Base-by-base conservation (phyloP, 345 rosid species). In the Euphorbia tirucalli region DNA sequence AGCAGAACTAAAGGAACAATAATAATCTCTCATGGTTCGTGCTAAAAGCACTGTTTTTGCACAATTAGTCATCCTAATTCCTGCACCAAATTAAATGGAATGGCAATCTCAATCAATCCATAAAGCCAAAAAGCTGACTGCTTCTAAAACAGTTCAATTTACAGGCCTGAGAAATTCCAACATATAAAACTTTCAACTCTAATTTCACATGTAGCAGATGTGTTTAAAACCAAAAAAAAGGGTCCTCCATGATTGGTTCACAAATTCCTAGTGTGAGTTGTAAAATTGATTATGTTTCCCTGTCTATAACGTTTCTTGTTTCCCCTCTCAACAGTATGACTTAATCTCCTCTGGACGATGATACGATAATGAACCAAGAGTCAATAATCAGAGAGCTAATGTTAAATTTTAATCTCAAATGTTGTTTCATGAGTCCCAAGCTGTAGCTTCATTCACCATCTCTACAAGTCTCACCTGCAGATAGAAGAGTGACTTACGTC, bases 401-500 rank as follows among this genome's bases (percentile, higher is more conserved):
- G 43, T 74, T 65, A 16, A 9, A 39, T 28, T 32, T 56, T 21
- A 39, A 63, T 77, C 55, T 83, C 81, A 78, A 74, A 70, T 68
- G 18, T 70, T 82, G 28, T 69, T 79, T 71, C 61, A 3, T 0
- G 74, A 66, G 35, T 80, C 87, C 95, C 95, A 90, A 60, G 89
- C 88, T 5, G 88, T 85, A 39, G 92, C 95, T 80, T 86, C 90
- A 2, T 90, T 90, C 71, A 90, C 82, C 90, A 82, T 81, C 74
- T 77, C 85, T 81, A 88, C 90, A 28, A 90, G 82, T 58, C 79
- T 84, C 78, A 84, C 88, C 95, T 88, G 88, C 74, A 48, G 44
- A 71, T 41, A 68, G 27, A 25, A 13, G 28, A 9, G 37, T n/a
- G n/a, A n/a, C n/a, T 19, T 44, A n/a, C n/a, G n/a, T 24, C 22